Evolutionary conservation across 1,139 yeast species (phyloP).

Genomic region (Hyphopichia buzzinii): DNA sequence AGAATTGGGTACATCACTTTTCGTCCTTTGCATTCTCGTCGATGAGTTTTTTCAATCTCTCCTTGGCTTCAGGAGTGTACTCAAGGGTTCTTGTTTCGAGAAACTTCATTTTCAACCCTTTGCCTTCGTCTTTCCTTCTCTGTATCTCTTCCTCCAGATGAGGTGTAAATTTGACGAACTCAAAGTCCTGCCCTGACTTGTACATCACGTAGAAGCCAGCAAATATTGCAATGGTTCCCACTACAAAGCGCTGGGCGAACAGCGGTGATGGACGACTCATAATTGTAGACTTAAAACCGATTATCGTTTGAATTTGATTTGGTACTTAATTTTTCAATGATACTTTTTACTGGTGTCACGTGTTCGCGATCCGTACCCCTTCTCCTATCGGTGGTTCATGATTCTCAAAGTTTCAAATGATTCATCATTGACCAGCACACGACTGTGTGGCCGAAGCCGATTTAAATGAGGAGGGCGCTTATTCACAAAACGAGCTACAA

Average conservation of each 20-base stretch:
- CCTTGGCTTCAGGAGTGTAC: conserved; percentile 46
- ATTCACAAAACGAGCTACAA: too few species aligned
- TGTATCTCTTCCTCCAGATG: conserved; percentile 41
- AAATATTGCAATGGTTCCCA: conserved; percentile 35
- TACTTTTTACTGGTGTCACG: too few species aligned
- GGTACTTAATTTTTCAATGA: too few species aligned
- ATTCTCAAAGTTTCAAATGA: too few species aligned
- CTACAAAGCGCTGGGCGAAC: conserved; percentile 30
- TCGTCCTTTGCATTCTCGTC: conserved; percentile 15
- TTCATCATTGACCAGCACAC: too few species aligned
- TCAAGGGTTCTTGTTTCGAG: conserved; percentile 39
- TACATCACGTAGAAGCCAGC: conserved; percentile 34
- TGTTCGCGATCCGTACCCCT: too few species aligned
- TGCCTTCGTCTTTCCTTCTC: conserved; percentile 32
- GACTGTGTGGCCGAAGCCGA: too few species aligned
- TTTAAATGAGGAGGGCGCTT: too few species aligned
- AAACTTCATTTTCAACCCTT: conserved; percentile 30
- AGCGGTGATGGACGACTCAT: conserved; percentile 41
- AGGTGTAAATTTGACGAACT: conserved; percentile 40
- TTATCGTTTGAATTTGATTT: too few species aligned
- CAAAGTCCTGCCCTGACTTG: conserved; percentile 40
- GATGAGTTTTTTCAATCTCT: conserved; percentile 22
- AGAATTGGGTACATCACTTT: too few species aligned
- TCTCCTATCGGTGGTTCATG: too few species aligned
- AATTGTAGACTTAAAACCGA: too few species aligned